Evolutionary conservation across 169 alveolate species (phyloP), one percentile per base, ranked within the genome.

Genomic region (Plasmodium cynomolgi): DNA sequence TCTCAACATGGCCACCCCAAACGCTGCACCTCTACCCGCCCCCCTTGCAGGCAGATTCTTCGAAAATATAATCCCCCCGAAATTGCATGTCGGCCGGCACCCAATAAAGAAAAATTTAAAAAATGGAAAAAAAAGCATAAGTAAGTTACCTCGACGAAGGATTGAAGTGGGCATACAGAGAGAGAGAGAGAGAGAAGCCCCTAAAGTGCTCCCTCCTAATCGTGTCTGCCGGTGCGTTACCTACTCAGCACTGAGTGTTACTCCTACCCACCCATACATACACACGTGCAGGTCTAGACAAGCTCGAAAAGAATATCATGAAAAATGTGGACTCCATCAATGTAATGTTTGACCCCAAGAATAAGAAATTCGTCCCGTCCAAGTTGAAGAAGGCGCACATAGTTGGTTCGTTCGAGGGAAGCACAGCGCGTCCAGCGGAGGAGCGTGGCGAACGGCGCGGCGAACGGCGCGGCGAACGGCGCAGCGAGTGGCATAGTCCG

Each of bases 331-430:
- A 75, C 44, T 85, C 93, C 1, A 74, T 85, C 29, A 77, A 85
- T 50, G 85, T 85, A 31, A 75, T 74, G 84, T 85, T 85, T 41
- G 93, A 85, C n/a, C 93, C 93, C 31, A 26, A 20, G 26, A 8
- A 33, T 47, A 73, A 74, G 20, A 85, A 77, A 39, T 74, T 85
- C 71, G 84, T 85, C 26, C 93, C 93, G 7, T 85, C 93, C n/a
- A 85, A 23, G 6, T 47, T 68, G 7, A 74, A 26, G 34, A 85
- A 85, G 44, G 39, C 84, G 1, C 93, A 85, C 56, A 37, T 85
- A 33, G 84, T 85, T 23, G 93, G 93, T 85, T 23, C 33, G 93
- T 84, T 23, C 39, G 75, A 72, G 37, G 26, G 41, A 11, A 15
- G 17, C 47, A 1, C 9, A 33, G 26, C 26, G 15, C 1, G n/a